phyloP scores from a whole-genome alignment of 2,329 filamentous ascomycete genomes.

The Colletotrichum liriopes region DNA sequence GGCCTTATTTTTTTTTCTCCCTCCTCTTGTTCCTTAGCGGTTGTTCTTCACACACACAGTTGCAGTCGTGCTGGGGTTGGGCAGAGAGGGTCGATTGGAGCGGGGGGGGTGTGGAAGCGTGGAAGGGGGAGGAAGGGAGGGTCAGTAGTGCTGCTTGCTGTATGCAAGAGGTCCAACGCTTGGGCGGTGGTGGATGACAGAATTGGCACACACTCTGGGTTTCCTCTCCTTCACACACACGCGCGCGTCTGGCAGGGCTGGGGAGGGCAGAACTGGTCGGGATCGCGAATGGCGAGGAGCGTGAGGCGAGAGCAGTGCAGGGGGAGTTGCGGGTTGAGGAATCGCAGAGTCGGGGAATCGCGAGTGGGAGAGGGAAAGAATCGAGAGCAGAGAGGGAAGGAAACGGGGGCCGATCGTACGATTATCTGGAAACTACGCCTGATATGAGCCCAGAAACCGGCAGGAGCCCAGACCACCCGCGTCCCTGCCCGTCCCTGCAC shows the following conservation, averaged over 20 bases:
- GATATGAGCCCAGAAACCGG: slow-evolving; percentile 36
- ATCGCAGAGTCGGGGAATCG: slow-evolving; percentile 1
- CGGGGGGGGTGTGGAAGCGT: not conserved
- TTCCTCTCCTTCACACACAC: not conserved
- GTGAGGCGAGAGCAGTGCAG: not conserved
- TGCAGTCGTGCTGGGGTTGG: not conserved
- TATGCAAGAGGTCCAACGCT: not conserved
- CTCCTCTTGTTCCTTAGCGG: not conserved
- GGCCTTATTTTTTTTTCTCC: slow-evolving; percentile 18
- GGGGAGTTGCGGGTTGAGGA: not conserved
- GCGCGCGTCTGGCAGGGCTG: not conserved
- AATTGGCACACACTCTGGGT: too few relatives aligned
- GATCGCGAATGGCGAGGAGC: not conserved
- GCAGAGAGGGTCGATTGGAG: not conserved
- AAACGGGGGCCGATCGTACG: slow-evolving; percentile 42
- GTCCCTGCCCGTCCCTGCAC: slow-evolving; percentile 23
- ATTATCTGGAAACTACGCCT: slow-evolving; percentile 42
- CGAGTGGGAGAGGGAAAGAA: slow-evolving; percentile 28
- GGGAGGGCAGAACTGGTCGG: not conserved
- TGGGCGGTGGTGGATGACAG: slow-evolving; percentile 19
- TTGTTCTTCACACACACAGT: not conserved
- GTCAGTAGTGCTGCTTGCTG: not conserved
- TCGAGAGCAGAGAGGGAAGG: slow-evolving; percentile 29
- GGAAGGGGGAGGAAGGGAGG: not conserved
- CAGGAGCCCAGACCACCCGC: slow-evolving; percentile 26